A percentile compares a stretch with the other conserved stretches of the same genome.
phyloP scores from a whole-genome alignment of 169 alveolate species.

The Plasmodium cynomolgi region DNA sequence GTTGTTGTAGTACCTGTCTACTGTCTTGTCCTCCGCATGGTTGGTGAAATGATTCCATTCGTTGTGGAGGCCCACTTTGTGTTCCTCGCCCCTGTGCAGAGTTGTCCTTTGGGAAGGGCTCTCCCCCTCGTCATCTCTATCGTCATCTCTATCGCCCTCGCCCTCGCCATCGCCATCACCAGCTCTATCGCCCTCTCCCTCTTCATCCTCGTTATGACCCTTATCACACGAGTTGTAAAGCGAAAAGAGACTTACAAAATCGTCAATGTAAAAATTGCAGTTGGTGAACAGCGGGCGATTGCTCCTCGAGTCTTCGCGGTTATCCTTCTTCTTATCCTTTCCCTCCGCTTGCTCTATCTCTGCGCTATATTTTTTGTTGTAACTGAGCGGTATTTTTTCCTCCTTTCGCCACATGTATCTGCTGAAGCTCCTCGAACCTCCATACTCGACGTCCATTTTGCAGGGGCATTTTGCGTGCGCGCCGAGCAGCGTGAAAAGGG shows the following conservation, averaged over 20 bases:
- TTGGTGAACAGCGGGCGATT: conserved; percentile 17
- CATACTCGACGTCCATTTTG: conserved; percentile 64
- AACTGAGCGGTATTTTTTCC: conserved; percentile 26
- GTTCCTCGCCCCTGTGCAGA: neutral
- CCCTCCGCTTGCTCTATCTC: conserved; percentile 39
- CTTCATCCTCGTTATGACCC: neutral
- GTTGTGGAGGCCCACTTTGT: neutral
- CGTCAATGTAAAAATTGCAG: conserved; percentile 72
- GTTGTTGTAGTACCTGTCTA: neutral
- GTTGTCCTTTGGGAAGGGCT: neutral
- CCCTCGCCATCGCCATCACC: neutral
- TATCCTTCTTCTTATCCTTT: neutral
- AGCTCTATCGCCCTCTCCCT: neutral
- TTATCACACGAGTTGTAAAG: conserved; percentile 8
- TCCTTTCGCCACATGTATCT: conserved; percentile 36
- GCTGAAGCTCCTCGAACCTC: conserved; percentile 19
- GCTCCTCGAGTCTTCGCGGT: neutral
- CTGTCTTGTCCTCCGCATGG: neutral
- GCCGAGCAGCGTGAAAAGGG: neutral
- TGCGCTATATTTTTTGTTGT: conserved; percentile 47
- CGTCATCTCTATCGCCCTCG: too few relatives aligned
- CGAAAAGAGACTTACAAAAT: conserved; percentile 49
- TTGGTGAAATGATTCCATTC: neutral
- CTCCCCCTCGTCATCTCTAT: neutral
- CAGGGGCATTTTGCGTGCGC: neutral